Percentiles rank a stretch among this genome's conserved stretches.
These are phyloP conservation scores for Acanthamoeba triangularis DNA, from an alignment of 208 protist genomes.

Conservation along the genomic window DNA sequence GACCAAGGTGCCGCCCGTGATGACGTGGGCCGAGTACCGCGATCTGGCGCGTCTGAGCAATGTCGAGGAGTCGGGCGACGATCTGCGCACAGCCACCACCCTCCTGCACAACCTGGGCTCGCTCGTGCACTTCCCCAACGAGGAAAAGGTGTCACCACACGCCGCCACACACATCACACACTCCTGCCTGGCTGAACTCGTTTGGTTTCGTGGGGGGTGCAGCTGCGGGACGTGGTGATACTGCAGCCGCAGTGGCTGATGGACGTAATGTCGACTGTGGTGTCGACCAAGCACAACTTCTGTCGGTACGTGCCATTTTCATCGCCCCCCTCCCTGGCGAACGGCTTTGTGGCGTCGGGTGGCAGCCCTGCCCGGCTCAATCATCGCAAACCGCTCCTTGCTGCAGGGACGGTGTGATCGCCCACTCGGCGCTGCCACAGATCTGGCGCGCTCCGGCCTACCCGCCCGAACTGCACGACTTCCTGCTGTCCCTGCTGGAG, in stretches of 20 bases:
- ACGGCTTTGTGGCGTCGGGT: not conserved
- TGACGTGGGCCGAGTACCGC: constrained; percentile 52
- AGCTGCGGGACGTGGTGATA: constrained; percentile 40
- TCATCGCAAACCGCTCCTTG: too few species aligned
- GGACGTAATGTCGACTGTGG: constrained; percentile 24
- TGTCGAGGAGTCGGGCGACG: constrained; percentile 33
- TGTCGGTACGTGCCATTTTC: not conserved
- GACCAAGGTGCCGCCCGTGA: not conserved
- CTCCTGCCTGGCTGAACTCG: too few species aligned
- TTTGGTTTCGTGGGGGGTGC: too few species aligned
- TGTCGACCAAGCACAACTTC: constrained; percentile 70
- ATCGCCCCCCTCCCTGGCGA: not conserved
- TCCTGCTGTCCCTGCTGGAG: constrained; percentile 52
- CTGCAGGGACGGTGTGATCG: constrained; percentile 38
- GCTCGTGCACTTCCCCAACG: constrained; percentile 39
- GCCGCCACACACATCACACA: not conserved
- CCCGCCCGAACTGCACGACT: not conserved
- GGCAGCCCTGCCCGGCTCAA: too few species aligned
- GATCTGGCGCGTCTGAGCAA: not conserved
- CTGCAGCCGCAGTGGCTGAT: constrained; percentile 61
- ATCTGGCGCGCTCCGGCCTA: constrained; percentile 43
- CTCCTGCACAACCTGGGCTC: constrained; percentile 62
- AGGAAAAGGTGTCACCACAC: not conserved
- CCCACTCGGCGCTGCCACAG: not conserved
- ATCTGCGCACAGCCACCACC: constrained; percentile 31